Base-by-base conservation (phyloP, 2,329 filamentous ascomycete genomes). In the Neonectria coccinea region DNA sequence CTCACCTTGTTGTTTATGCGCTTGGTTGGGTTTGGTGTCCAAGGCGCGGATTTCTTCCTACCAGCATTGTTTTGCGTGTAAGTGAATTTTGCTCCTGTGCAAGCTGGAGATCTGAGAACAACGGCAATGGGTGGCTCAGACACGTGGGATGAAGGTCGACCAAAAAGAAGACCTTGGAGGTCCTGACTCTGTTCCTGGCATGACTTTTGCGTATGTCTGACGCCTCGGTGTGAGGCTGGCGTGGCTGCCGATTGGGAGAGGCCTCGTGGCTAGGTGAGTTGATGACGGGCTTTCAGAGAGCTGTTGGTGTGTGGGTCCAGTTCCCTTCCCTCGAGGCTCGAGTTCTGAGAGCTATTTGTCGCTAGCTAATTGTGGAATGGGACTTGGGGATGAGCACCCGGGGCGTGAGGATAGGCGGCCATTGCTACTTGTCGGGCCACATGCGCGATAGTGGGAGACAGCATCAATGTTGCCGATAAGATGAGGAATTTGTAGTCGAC, bases 251-350 rank as follows among this genome's bases (percentile, higher is more conserved):
- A 39, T 59, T 25, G 52, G 45, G 57, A 52, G 56, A 45, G 65
- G 64, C 62, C 70, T 62, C 61, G 59, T 73, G 67, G 62, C 65
- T 48, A 52, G 65, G 39, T 67, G 65, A 70, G 68, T 73, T 57
- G 70, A 64, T 68, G 65, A 67, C 64, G 57, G 61, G 70, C 52
- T 58, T 62, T 70, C 47, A 33, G 62, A 62, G 67, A 70, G 60
- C 61, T 67, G 60, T 70, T 58, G 65, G 70, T 25, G 56, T 50
- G 51, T 64, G 67, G 66, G 70, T 71, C 56, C 57, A 63, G 29
- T 33, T 51, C 29, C n/a, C 29, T 33, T 51, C 48, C n/a, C 48
- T 51, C 48, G 48, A 33, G 56, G 53, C 48, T 51, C 29, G 48
- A 57, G 33, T 36, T 41, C 62, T 59, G 44, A 31, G 18, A 33